phyloP scores from a whole-genome alignment of 331 rosid genomes.

The Quercus phellos region DNA sequence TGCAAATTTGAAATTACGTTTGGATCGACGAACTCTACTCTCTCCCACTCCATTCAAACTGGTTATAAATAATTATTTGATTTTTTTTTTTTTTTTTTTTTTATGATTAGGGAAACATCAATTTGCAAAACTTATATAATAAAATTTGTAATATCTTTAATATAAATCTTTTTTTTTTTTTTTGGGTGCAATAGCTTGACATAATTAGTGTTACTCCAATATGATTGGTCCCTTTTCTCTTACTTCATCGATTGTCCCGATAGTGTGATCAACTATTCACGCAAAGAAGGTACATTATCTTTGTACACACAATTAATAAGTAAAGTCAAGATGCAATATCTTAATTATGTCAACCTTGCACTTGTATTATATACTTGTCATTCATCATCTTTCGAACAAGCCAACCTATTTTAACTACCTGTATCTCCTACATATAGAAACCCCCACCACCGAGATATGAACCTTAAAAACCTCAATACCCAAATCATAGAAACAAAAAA shows the following conservation, averaged over 20 bases:
- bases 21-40: too few relatives aligned
- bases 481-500: conserved; percentile 8
- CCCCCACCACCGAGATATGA: conserved; percentile 24
- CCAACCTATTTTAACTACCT: conserved; percentile 13
- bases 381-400: neutral
- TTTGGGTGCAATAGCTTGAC: neutral
- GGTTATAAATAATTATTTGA: too few relatives aligned
- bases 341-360: conserved; percentile 20
- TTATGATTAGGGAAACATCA: too few relatives aligned
- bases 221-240: neutral
- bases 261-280: neutral
- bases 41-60: too few relatives aligned
- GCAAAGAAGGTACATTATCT: neutral
- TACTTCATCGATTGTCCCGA: neutral
- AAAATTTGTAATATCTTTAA: too few relatives aligned
- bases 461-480: conserved; percentile 19
- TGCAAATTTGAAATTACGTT: too few relatives aligned
- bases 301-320: conserved; percentile 9
- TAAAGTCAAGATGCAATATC: conserved; percentile 23
- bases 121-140: too few relatives aligned
- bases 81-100: too few relatives aligned
- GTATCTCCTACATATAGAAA: conserved; percentile 23
- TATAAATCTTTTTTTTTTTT: too few relatives aligned
- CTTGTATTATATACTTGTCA: conserved; percentile 8
- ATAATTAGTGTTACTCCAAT: neutral